A percentile compares a stretch with the other conserved stretches of the same genome.
phyloP scores from a whole-genome alignment of 345 rosid species.

The Lenwebbia sp. region DNA sequence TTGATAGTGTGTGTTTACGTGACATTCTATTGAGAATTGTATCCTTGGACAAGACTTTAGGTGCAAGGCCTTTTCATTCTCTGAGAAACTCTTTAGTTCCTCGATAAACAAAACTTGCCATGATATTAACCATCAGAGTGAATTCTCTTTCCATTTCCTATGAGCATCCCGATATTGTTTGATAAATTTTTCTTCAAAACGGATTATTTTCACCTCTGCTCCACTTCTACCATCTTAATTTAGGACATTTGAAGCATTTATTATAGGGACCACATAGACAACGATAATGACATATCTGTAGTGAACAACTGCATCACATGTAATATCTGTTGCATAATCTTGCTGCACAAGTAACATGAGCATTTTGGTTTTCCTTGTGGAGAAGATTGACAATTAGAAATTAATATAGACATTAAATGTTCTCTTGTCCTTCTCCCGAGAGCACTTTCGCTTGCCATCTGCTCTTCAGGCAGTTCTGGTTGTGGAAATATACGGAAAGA shows the following conservation, averaged over 20 bases:
- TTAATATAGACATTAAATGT: background rate
- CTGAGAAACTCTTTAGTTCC: background rate
- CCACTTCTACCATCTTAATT: background rate
- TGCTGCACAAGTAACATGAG: background rate
- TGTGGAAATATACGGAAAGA: background rate
- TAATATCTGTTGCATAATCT: background rate
- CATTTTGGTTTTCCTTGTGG: background rate
- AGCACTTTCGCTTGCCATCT: background rate
- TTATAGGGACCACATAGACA: background rate
- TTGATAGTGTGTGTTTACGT: background rate
- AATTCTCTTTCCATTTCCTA: background rate
- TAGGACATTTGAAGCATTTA: background rate
- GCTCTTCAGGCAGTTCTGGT: background rate
- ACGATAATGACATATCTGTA: background rate
- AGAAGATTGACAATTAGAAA: background rate
- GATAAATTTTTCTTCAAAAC: background rate
- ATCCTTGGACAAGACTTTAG: background rate
- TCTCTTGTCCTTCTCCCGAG: background rate
- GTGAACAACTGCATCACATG: background rate
- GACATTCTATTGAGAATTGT: background rate
- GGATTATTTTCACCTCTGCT: background rate
- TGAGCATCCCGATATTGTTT: background rate
- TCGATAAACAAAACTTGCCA: background rate
- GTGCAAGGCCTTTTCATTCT: background rate
- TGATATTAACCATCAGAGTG: background rate